These are phyloP conservation scores for Crithidia expoeki DNA, from an alignment of 208 protist species.

Conservation along the genomic window DNA sequence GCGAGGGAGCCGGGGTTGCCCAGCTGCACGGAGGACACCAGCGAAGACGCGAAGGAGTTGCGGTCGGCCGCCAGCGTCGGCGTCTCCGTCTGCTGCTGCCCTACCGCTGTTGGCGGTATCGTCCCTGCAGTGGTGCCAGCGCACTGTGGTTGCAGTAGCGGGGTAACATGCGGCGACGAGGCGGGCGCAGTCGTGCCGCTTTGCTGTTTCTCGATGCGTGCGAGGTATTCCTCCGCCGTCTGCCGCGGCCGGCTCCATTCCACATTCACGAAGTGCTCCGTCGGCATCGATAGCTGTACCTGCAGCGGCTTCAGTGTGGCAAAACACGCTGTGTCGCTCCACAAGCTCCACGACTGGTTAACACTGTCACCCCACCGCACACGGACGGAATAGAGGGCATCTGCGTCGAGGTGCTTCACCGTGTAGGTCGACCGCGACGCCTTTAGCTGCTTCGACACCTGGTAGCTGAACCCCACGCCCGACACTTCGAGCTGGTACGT, in stretches of 20 bases:
- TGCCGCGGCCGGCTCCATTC: conserved; percentile 79
- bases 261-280: conserved; percentile 84
- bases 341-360: conserved; percentile 63
- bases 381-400: conserved; percentile 75
- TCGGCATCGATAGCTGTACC: conserved; percentile 44
- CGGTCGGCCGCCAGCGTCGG: not conserved
- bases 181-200: not conserved
- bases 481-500: conserved; percentile 85
- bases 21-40: conserved; percentile 37
- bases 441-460: conserved; percentile 83
- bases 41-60: conserved; percentile 9
- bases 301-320: conserved; percentile 83
- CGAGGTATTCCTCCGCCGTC: conserved; percentile 59
- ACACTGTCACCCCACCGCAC: conserved; percentile 72
- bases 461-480: conserved; percentile 63
- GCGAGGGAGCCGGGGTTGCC: conserved; percentile 71
- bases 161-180: not conserved
- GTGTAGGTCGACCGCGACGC: conserved; percentile 65
- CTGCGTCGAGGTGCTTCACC: conserved; percentile 75
- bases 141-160: not conserved
- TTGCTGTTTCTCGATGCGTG: conserved; percentile 39
- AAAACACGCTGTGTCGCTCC: conserved; percentile 77
- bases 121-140: conserved; percentile 1
- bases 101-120: not conserved
- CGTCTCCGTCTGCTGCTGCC: not conserved